These are phyloP conservation scores for Jaltomata sinuosa DNA, from an alignment of 257 asterid genomes.

Conservation along the genomic window DNA sequence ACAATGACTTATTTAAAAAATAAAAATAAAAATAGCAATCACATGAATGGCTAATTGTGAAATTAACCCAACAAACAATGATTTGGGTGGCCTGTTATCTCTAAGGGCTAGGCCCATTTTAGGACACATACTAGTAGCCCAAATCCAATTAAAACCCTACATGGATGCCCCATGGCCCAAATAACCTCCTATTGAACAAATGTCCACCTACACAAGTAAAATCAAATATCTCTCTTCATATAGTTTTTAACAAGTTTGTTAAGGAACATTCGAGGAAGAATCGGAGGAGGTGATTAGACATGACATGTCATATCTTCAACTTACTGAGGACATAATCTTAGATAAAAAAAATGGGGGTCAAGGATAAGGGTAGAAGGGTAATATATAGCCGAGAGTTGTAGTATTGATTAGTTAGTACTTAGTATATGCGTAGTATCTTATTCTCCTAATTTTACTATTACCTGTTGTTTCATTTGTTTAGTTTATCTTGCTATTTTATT, in stretches of 20 bases:
- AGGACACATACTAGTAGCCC: not conserved
- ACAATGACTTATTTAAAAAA: too few relatives aligned
- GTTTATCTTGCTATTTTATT: too few relatives aligned
- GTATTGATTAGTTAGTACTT: too few relatives aligned
- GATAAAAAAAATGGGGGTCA: too few relatives aligned
- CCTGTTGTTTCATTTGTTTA: too few relatives aligned
- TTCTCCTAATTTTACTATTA: not conserved
- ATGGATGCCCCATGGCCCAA: not conserved
- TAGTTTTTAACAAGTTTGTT: not conserved
- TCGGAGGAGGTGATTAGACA: too few relatives aligned
- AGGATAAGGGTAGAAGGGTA: too few relatives aligned
- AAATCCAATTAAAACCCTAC: too few relatives aligned
- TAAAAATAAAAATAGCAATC: too few relatives aligned
- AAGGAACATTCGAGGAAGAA: not conserved
- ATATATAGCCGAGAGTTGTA: not conserved
- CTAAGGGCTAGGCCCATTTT: not conserved
- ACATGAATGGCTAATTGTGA: not conserved
- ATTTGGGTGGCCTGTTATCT: not conserved
- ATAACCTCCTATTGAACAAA: not conserved
- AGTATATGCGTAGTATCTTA: not conserved
- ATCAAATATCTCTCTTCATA: not conserved
- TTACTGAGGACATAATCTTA: too few relatives aligned
- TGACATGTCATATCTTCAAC: too few relatives aligned
- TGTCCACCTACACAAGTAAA: not conserved
- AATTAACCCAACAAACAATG: not conserved